Conservation (phyloP, 306 rosid genomes). For the Begonia masoniana region DNA sequence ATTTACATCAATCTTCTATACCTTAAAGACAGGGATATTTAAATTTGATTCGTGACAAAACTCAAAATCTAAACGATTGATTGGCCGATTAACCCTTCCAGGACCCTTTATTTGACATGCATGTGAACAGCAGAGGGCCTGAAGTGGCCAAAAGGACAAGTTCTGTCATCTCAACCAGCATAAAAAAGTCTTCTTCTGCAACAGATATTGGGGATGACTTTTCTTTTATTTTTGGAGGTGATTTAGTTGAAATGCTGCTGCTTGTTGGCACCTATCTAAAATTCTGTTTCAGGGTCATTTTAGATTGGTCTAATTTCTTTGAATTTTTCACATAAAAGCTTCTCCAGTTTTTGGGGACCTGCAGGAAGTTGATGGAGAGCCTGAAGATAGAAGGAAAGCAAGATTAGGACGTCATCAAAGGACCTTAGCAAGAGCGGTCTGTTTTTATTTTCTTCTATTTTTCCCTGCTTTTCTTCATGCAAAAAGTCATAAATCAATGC, state of each 20-base stretch:
- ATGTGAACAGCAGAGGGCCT: slow-evolving; percentile 26
- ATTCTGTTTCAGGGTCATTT: background rate
- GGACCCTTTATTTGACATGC: slow-evolving; percentile 49
- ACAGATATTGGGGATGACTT: slow-evolving; percentile 45
- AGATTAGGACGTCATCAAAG: slow-evolving; percentile 65
- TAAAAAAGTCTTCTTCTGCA: slow-evolving; percentile 45
- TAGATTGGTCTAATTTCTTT: slow-evolving; percentile 4
- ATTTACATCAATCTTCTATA: background rate
- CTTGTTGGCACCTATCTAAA: background rate
- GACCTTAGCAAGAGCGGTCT: slow-evolving; percentile 57
- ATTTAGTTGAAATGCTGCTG: slow-evolving; percentile 12
- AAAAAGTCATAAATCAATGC: background rate
- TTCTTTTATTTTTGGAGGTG: slow-evolving; percentile 63
- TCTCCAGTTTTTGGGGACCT: slow-evolving; percentile 37
- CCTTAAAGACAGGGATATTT: background rate
- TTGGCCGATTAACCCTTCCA: slow-evolving; percentile 7
- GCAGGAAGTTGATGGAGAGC: slow-evolving; percentile 74
- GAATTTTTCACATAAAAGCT: slow-evolving; percentile 24
- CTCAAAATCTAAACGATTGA: too few relatives aligned
- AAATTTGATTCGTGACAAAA: too few relatives aligned
- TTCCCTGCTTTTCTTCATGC: background rate
- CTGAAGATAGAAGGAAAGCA: slow-evolving; percentile 75
- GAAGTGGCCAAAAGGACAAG: slow-evolving; percentile 32
- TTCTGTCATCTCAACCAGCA: slow-evolving; percentile 28
- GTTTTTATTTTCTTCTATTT: slow-evolving; percentile 12